Percentiles rank a stretch among this genome's conserved stretches.
These are phyloP conservation scores for Hanseniaspora sp. DNA, from an alignment of 1,139 yeast genomes.

Conservation along the genomic window DNA sequence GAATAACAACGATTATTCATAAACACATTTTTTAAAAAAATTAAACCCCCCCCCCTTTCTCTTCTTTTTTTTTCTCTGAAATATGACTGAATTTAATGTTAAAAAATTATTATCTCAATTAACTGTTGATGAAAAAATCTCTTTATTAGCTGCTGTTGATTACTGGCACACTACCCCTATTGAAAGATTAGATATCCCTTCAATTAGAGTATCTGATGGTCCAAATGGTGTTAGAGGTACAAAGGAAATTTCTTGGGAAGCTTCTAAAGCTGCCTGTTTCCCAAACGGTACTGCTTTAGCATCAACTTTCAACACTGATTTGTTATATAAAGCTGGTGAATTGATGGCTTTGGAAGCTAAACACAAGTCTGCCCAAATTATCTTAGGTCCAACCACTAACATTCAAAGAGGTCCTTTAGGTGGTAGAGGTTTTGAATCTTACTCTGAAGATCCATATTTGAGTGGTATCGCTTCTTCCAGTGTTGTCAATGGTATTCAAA, in stretches of 20 bases:
- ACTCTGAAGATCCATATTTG: conserved; percentile 50
- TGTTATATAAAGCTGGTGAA: conserved; percentile 37
- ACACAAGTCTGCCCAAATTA: conserved; percentile 45
- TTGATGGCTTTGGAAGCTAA: conserved; percentile 44
- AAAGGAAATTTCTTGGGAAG: conserved; percentile 32
- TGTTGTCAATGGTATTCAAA: conserved; percentile 46
- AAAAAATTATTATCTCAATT: conserved; percentile 32
- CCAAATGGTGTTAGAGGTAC: conserved; percentile 49
- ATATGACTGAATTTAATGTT: not conserved
- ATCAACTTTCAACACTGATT: conserved; percentile 36
- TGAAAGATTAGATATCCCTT: conserved; percentile 36
- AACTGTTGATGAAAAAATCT: conserved; percentile 39
- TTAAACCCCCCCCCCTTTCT: too few species aligned
- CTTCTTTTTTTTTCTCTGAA: too few species aligned
- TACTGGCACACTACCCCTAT: conserved; percentile 48
- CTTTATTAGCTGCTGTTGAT: conserved; percentile 42
- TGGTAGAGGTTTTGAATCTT: conserved; percentile 55
- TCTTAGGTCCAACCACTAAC: conserved; percentile 48
- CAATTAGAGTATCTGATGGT: conserved; percentile 37
- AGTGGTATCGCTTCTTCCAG: conserved; percentile 43
- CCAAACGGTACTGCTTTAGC: conserved; percentile 42
- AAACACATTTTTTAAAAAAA: too few species aligned
- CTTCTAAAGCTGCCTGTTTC: conserved; percentile 41
- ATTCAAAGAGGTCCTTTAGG: conserved; percentile 50
- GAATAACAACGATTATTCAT: too few species aligned